Evolutionary conservation across 2,329 filamentous ascomycete species (phyloP).

Genomic region (Nemania abortiva): DNA sequence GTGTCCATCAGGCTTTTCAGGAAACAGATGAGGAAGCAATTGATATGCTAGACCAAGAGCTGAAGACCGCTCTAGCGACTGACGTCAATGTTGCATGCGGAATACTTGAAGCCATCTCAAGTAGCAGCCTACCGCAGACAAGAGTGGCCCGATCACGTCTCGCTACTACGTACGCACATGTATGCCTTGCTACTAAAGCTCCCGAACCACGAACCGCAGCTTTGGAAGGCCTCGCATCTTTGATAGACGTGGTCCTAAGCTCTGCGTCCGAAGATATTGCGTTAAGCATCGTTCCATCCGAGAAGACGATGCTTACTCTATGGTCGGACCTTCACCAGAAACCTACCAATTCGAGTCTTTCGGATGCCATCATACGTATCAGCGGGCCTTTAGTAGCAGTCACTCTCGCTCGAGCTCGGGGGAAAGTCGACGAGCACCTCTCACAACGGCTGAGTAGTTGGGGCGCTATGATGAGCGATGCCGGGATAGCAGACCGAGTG

Average conservation of each 20-base stretch:
- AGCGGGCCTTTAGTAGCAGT: conserved; percentile 61
- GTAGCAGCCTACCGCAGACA: conserved; percentile 40
- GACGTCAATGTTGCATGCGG: conserved; percentile 58
- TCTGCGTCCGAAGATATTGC: conserved; percentile 33
- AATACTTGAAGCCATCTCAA: conserved; percentile 56
- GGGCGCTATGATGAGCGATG: conserved; percentile 64
- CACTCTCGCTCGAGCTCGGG: conserved; percentile 39
- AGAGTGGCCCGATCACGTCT: conserved; percentile 51
- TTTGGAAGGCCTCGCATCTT: conserved; percentile 60
- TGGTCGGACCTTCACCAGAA: conserved; percentile 57
- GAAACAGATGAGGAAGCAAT: conserved; percentile 24
- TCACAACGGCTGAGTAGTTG: conserved; percentile 54
- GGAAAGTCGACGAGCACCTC: conserved; percentile 29
- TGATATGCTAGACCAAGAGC: conserved; percentile 47
- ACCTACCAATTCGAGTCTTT: conserved; percentile 61
- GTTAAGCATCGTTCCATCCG: conserved; percentile 50
- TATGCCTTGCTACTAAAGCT: conserved; percentile 55
- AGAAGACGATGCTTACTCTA: conserved; percentile 53
- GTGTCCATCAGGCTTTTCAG: conserved; percentile 52
- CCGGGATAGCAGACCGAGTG: conserved; percentile 63
- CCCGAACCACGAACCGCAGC: conserved; percentile 62
- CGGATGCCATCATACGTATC: conserved; percentile 62
- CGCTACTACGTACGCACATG: conserved; percentile 58
- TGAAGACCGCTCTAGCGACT: conserved; percentile 55
- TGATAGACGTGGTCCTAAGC: conserved; percentile 58